Percentiles rank a stretch among this genome's conserved stretches.
Conservation (phyloP, 2,329 filamentous ascomycete genomes). For the Colletotrichum theobromicola region DNA sequence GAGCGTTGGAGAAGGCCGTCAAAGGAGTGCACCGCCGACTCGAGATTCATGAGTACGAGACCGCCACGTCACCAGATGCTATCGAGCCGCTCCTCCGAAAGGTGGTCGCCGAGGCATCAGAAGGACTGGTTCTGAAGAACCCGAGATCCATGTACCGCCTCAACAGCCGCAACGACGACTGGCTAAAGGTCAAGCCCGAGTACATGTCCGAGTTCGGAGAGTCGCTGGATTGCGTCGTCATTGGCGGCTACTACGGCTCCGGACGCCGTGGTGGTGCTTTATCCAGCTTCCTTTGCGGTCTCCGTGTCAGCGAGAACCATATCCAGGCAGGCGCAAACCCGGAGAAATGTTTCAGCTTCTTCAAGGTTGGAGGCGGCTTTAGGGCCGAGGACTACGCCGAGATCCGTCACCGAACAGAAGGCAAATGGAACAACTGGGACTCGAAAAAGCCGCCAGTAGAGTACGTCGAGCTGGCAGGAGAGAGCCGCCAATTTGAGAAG, state of each 20-base stretch:
- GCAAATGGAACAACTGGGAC: slow-evolving; percentile 92
- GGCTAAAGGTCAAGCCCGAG: slow-evolving; percentile 98
- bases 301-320: slow-evolving; percentile 75
- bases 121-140: slow-evolving; percentile 93
- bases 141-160: slow-evolving; percentile 85
- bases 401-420: slow-evolving; percentile 83
- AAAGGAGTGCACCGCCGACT: slow-evolving; percentile 74
- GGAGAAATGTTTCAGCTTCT: slow-evolving; percentile 91
- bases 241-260: slow-evolving; percentile 92
- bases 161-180: slow-evolving; percentile 91
- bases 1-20: slow-evolving; percentile 75
- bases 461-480: slow-evolving; percentile 83
- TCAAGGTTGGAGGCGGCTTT: slow-evolving; percentile 97
- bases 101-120: slow-evolving; percentile 85
- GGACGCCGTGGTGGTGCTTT: slow-evolving; percentile 82
- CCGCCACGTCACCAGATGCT: slow-evolving; percentile 69
- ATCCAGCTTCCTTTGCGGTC: slow-evolving; percentile 88
- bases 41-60: slow-evolving; percentile 78
- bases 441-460: slow-evolving; percentile 74
- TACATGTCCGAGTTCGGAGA: slow-evolving; percentile 98
- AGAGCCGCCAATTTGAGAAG: slow-evolving; percentile 73
- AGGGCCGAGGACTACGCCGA: slow-evolving; percentile 82
- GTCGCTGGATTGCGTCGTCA: slow-evolving; percentile 84
- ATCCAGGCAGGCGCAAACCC: slow-evolving; percentile 63
- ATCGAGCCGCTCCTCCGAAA: slow-evolving; percentile 82